phyloP scores from a whole-genome alignment of 1,284 basidiomycete species.

The Austroboletus niveus region DNA sequence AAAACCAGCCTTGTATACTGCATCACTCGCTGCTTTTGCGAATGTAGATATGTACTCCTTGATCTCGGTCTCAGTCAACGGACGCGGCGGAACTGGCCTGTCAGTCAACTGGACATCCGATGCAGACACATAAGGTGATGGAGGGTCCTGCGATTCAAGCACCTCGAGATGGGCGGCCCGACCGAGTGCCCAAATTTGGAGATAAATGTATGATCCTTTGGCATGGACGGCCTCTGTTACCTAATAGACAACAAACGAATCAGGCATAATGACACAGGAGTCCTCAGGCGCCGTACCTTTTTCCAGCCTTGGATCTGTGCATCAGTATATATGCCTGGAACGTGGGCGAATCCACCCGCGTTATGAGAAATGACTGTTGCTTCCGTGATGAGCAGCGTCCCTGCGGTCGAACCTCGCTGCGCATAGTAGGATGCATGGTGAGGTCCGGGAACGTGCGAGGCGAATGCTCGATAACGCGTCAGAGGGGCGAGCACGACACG shows the following conservation, averaged over 20 bases:
- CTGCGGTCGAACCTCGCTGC: slow-evolving; percentile 28
- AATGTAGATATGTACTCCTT: slow-evolving; percentile 24
- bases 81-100: slow-evolving; percentile 17
- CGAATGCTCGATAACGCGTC: slow-evolving; percentile 32
- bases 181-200: slow-evolving; percentile 40
- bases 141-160: slow-evolving; percentile 24
- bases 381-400: slow-evolving; percentile 35
- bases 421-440: slow-evolving; percentile 29
- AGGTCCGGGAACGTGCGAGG: slow-evolving; percentile 18
- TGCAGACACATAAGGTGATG: slow-evolving; percentile 35
- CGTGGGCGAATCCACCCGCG: background rate
- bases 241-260: slow-evolving; percentile 1
- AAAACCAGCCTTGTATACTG: slow-evolving; percentile 22
- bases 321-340: slow-evolving; percentile 27
- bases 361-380: slow-evolving; percentile 24
- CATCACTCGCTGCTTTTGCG: slow-evolving; percentile 22
- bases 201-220: slow-evolving; percentile 22
- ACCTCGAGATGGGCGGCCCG: slow-evolving; percentile 31
- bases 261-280: no score
- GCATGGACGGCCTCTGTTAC: slow-evolving; percentile 8
- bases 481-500: slow-evolving; percentile 35
- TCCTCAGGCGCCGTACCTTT: slow-evolving; percentile 13
- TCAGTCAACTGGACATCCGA: slow-evolving; percentile 40
- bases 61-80: slow-evolving; percentile 35
- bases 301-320: slow-evolving; percentile 25